Evolutionary conservation across 208 protist genomes (phyloP).

Genomic region (Wallacemonas sp.): DNA sequence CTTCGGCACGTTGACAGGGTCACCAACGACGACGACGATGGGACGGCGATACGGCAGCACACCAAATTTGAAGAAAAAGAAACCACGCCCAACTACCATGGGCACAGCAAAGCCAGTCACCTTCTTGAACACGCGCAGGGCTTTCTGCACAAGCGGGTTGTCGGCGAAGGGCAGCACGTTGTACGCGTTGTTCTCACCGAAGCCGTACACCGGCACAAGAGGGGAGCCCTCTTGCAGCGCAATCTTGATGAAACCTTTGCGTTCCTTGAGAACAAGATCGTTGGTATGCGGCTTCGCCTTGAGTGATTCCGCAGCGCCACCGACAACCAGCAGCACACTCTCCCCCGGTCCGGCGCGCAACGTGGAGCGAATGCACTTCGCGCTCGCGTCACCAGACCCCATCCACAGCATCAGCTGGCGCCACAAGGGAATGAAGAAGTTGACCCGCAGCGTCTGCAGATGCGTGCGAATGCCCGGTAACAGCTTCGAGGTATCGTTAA

Average conservation of each 20-base stretch:
- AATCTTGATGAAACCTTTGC: constrained; percentile 88
- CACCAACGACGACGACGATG: constrained; percentile 82
- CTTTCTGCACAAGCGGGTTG: constrained; percentile 24
- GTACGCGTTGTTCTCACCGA: constrained; percentile 90
- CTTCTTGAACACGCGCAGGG: constrained; percentile 31
- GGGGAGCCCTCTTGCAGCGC: constrained; percentile 73
- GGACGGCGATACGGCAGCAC: constrained; percentile 68
- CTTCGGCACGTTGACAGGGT: constrained; percentile 63
- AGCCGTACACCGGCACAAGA: constrained; percentile 84
- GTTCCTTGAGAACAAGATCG: constrained; percentile 63
- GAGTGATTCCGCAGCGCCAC: constrained; percentile 77
- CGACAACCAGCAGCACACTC: constrained; percentile 82
- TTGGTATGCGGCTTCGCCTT: constrained; percentile 68
- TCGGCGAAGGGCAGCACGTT: constrained; percentile 29
- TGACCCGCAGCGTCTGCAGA: constrained; percentile 81
- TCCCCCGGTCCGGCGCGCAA: constrained; percentile 72
- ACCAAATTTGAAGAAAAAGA: constrained; percentile 74
- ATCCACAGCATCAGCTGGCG: constrained; percentile 56
- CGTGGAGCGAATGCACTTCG: constrained; percentile 57
- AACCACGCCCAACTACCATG: constrained; percentile 70
- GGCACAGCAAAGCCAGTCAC: constrained; percentile 65
- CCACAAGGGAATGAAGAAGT: constrained; percentile 89
- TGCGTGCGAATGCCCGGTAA: constrained; percentile 72
- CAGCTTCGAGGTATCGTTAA: constrained; percentile 30
- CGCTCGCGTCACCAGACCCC: constrained; percentile 83